Percentiles rank a stretch among this genome's conserved stretches.
Evolutionary conservation across 257 asterid genomes (phyloP).

Genomic region (Linaria vulgaris): DNA sequence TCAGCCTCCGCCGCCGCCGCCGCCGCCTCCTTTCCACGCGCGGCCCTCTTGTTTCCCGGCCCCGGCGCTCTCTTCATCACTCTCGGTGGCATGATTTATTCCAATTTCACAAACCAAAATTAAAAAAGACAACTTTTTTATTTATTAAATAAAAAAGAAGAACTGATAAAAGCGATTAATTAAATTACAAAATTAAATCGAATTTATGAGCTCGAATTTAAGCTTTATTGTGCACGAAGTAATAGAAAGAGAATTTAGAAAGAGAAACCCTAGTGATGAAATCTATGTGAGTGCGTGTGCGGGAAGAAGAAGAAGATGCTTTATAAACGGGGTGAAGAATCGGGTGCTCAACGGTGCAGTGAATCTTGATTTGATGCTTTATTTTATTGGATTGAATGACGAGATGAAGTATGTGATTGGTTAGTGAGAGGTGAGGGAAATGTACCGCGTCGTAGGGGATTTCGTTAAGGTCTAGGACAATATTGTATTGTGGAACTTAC

Average conservation of each 20-base stretch:
- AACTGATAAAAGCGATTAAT: no score
- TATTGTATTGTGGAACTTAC: no score
- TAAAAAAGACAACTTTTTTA: no score
- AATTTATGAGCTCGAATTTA: no score
- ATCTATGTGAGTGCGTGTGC: not conserved
- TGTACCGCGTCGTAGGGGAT: not conserved
- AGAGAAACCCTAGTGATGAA: no score
- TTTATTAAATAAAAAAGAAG: no score
- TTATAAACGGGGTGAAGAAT: not conserved
- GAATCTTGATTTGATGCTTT: not conserved
- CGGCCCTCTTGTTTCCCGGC: constrained; percentile 66
- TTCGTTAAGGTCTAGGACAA: not conserved
- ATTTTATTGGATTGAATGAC: not conserved
- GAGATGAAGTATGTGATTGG: not conserved
- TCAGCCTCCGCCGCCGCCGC: constrained; percentile 41
- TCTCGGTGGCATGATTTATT: constrained; percentile 67
- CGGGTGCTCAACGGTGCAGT: not conserved
- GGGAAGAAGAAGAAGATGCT: not conserved
- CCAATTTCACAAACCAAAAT: not conserved
- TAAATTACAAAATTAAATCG: no score
- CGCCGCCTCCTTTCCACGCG: constrained; percentile 44
- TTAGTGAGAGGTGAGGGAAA: not conserved
- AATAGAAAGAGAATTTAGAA: no score
- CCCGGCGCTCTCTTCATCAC: constrained; percentile 58
- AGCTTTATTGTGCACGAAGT: no score